Evolutionary conservation across 441 rosid genomes (phyloP).

Genomic region (Monsonia emarginata): DNA sequence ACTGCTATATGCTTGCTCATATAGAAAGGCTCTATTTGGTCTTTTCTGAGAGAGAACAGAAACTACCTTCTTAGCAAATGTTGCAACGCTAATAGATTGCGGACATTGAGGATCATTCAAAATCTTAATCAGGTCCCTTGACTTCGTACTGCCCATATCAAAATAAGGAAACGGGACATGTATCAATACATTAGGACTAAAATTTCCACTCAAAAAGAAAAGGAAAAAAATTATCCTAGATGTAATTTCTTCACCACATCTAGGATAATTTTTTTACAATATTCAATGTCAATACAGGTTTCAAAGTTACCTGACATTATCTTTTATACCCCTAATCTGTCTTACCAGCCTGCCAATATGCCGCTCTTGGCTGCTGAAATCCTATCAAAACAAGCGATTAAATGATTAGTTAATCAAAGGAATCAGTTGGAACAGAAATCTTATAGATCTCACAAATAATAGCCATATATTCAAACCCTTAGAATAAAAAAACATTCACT

Average conservation of each 20-base stretch:
- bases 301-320: conserved; percentile 54
- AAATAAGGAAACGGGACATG: neutral
- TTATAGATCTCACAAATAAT: neutral
- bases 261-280: too few species aligned
- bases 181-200: neutral
- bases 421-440: conserved; percentile 4
- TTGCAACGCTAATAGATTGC: conserved; percentile 47
- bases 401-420: conserved; percentile 15
- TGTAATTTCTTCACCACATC: too few species aligned
- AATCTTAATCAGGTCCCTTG: conserved; percentile 52
- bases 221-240: neutral
- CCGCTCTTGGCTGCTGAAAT: conserved; percentile 52
- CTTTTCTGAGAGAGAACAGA: conserved; percentile 8
- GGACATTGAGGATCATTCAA: conserved; percentile 59
- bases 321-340: conserved; percentile 56
- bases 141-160: conserved; percentile 51
- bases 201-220: neutral
- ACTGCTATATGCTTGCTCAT: neutral
- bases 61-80: conserved; percentile 70
- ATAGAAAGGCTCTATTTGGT: neutral
- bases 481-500: neutral
- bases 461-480: neutral
- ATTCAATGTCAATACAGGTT: conserved; percentile 8
- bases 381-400: conserved; percentile 30
- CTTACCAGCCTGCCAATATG: conserved; percentile 46